phyloP scores from a whole-genome alignment of 1,284 basidiomycete genomes.

The Spongiforma sp. region DNA sequence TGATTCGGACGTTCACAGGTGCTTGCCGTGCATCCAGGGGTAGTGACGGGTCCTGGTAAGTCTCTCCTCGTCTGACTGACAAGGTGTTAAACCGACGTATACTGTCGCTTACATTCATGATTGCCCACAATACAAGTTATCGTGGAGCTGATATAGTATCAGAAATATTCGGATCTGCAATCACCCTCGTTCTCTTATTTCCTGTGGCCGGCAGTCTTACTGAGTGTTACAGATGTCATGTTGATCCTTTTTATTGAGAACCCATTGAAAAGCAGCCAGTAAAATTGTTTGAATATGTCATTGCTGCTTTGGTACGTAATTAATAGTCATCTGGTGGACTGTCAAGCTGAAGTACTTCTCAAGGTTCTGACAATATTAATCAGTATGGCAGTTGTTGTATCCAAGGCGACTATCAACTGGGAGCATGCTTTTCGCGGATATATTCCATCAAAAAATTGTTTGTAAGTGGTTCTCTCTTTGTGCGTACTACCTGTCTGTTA shows the following conservation, averaged over 20 bases:
- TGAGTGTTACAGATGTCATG: conserved; percentile 76
- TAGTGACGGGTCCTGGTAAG: conserved; percentile 55
- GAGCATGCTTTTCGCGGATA: conserved; percentile 83
- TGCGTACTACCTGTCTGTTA: conserved; percentile 78
- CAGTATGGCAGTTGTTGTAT: conserved; percentile 84
- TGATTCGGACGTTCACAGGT: no score
- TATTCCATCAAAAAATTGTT: conserved; percentile 74
- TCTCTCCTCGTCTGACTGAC: conserved; percentile 38
- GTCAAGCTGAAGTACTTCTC: not conserved
- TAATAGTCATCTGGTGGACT: not conserved
- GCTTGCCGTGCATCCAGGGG: conserved; percentile 51
- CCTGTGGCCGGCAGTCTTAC: conserved; percentile 74
- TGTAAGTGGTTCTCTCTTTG: conserved; percentile 62
- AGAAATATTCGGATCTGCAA: conserved; percentile 74
- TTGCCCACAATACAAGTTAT: conserved; percentile 48
- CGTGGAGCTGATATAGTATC: conserved; percentile 58
- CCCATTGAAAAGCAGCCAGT: conserved; percentile 49
- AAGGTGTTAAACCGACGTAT: conserved; percentile 61
- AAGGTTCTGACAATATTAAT: conserved; percentile 83
- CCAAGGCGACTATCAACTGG: conserved; percentile 81
- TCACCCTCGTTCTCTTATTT: conserved; percentile 76
- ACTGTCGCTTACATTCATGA: conserved; percentile 59
- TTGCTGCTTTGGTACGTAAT: conserved; percentile 58
- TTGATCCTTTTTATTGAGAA: conserved; percentile 60
- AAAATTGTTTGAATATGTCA: conserved; percentile 68